Evolutionary conservation across 257 asterid species (phyloP), one percentile per base, ranked within the genome.

Genomic region (Phtheirospermum japonicum): DNA sequence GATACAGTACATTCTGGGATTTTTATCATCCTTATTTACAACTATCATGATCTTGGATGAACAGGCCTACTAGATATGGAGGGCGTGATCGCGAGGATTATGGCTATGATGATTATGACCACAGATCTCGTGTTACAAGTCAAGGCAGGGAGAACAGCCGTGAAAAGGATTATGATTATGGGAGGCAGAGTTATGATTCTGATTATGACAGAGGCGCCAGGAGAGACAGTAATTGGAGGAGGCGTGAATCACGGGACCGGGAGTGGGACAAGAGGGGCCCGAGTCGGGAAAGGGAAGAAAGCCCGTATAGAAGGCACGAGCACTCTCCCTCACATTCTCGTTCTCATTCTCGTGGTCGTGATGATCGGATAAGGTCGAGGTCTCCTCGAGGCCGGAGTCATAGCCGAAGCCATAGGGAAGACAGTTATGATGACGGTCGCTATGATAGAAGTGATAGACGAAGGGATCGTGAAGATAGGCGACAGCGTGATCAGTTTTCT

Each of bases 301-400:
- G 95, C 66, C 86, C 95, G 19, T 80, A 77, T 52, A 75, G 81
- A 69, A 82, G 84, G 74, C 86, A 79, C 67, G 87, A 71, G 7
- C 80, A 64, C 66, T 89, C 97, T 64, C 87, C 86, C 49, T 81
- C 86, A 11, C 76, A 74, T 57, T 80, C 86, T 64, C 86, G 79
- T 17, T 90, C 96, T 43, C 82, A 68, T 61, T 87, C 97, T 73
- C 85, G 73, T 57, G 92, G 87, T 57, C 88, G 32, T 68, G 97
- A 87, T 77, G 99, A 83, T 76, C 83, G 79, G 52, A 58, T 77
- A 33, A 79, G 94, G 78, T 89, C 99, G 56, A 86, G 91, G 78
- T 93, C 97, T 76, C 97, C 97, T 71, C 83, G 90, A 74, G 66
- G 87, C 64, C 80, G 96, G 55, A 83, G 95, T 73, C 91, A 71